Base-by-base conservation (phyloP, 2,329 filamentous ascomycete species). In the Fusarium fujikuroi region DNA sequence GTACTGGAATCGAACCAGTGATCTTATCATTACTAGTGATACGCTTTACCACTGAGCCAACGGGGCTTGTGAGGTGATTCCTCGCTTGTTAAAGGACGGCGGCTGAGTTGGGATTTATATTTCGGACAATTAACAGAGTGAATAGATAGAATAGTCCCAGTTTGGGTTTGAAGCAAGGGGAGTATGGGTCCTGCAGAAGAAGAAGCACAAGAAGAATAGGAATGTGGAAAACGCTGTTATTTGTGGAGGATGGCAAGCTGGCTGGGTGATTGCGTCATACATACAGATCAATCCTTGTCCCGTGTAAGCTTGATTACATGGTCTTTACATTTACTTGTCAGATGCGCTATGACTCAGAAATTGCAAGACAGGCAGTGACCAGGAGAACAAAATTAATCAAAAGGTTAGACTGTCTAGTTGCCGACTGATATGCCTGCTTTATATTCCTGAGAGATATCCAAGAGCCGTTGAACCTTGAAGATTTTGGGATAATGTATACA, bases 1-100 rank as follows among this genome's bases (percentile, higher is more conserved):
- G 70, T 73, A 73, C 62, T 73, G 71, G 71, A 73, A 73, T 73
- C 71, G 71, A 73, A 73, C 70, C 70, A 73, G 62, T 73, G 70
- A 73, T 73, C 70, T 73, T 73, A 70, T 73, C 70, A 73, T 73
- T 74, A 74, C 73, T 75, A 75, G 73, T 75, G 72, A 75, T 75
- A 73, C 73, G 73, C 73, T 75, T 70, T 75, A 75, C 73, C 73
- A 75, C 73, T 75, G 50, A 75, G 73, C 73, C 73, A 75, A 75
- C 73, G 73, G 70, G 73, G 73, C 73, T 70, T 75, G 4, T 66
- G 49, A 69, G 52, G 63, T 62, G 64, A 66, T 59, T 67, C 52
- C 60, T 70, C 42, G 37, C 5, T 71, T 60, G 52, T 47, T 70
- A 3, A 10, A 7, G 3, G 3, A 12, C 0, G 0, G 8, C 0